phyloP scores from a whole-genome alignment of 345 rosid species.

The Populus deltoides region DNA sequence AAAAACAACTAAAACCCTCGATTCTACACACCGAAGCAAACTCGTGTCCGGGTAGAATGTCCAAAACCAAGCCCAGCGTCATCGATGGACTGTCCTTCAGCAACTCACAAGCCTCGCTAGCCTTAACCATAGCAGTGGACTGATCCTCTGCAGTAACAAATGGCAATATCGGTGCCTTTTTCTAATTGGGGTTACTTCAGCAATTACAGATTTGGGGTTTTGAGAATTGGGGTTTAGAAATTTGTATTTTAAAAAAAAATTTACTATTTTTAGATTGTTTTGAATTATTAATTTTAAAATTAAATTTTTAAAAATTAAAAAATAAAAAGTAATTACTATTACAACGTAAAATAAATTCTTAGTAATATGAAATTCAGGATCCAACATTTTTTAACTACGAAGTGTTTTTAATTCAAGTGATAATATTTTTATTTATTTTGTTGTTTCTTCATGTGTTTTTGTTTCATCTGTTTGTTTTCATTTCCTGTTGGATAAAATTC shows the following conservation, averaged over 20 bases:
- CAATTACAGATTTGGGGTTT: background rate
- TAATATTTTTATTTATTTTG: background rate
- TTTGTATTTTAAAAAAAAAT: no score
- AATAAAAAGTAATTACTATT: no score
- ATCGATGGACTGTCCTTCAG: constrained; percentile 42
- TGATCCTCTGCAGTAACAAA: constrained; percentile 90
- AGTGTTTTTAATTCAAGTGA: background rate
- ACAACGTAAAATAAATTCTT: no score
- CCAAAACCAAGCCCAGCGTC: constrained; percentile 41
- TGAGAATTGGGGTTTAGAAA: background rate
- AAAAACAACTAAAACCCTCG: background rate
- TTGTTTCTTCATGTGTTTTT: background rate
- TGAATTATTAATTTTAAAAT: no score
- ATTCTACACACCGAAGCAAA: constrained; percentile 71
- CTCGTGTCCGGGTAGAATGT: constrained; percentile 60
- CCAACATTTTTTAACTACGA: no score
- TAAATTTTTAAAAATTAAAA: no score
- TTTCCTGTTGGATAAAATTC: background rate
- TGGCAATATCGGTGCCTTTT: constrained; percentile 72
- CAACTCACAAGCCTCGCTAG: constrained; percentile 59
- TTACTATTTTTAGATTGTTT: no score
- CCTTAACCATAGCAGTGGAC: constrained; percentile 53
- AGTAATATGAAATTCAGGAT: no score
- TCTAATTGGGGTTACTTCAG: no score
- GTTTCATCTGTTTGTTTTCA: no score